A percentile compares a stretch with the other conserved stretches of the same genome.
Evolutionary conservation across 345 rosid genomes (phyloP).

Genomic region (Excoecaria agallocha): DNA sequence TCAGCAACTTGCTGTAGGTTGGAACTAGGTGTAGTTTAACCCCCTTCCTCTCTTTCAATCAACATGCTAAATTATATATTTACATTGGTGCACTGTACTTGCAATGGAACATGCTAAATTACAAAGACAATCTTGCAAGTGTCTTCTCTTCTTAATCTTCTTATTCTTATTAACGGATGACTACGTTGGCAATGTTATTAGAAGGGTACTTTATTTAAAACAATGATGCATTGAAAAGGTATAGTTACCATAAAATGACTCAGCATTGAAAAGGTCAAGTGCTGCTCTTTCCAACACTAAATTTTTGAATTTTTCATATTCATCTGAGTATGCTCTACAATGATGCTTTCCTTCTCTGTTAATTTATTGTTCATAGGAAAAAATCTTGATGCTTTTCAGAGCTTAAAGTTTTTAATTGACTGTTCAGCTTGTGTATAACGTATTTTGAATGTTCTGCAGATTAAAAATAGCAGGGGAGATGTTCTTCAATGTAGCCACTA

Average conservation of each 20-base stretch:
- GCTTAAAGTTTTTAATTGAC: neutral
- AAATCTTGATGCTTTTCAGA: neutral
- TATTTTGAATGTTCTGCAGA: slow-evolving; percentile 48
- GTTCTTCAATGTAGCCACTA: slow-evolving; percentile 88
- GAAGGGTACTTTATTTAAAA: no score
- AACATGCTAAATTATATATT: no score
- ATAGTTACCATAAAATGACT: neutral
- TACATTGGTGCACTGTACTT: no score
- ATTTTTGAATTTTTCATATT: neutral
- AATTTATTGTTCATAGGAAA: neutral
- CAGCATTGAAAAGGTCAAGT: neutral
- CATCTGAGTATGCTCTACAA: neutral
- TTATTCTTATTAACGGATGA: no score
- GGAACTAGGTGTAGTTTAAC: no score
- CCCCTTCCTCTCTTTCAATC: no score
- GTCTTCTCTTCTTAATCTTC: no score
- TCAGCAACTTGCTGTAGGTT: no score
- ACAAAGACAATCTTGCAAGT: no score
- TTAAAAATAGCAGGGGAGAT: slow-evolving; percentile 77
- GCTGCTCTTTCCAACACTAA: neutral
- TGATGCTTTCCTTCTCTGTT: neutral
- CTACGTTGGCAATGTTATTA: no score
- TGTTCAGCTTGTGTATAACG: neutral
- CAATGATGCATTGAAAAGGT: no score
- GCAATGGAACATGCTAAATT: no score